Percentiles rank a stretch among this genome's conserved stretches.
phyloP scores from a whole-genome alignment of 345 rosid genomes.

The Brassica cretica region DNA sequence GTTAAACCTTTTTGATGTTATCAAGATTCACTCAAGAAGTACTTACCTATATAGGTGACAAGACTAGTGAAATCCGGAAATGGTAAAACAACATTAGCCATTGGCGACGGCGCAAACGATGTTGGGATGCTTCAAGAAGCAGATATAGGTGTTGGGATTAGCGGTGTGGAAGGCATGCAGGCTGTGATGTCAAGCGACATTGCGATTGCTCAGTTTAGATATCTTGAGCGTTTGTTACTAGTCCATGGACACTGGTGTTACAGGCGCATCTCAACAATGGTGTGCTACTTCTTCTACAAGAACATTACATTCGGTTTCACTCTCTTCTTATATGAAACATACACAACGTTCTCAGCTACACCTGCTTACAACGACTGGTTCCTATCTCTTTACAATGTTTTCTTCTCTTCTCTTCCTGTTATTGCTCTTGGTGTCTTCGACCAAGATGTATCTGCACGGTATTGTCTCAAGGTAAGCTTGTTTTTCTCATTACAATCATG shows the following conservation, averaged over 20 bases:
- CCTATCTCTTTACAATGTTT: slow-evolving; percentile 68
- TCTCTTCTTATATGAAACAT: slow-evolving; percentile 67
- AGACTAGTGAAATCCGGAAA: slow-evolving; percentile 83
- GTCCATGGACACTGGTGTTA: slow-evolving; percentile 99
- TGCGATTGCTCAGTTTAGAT: slow-evolving; percentile 89
- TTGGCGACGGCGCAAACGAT: slow-evolving; percentile 98
- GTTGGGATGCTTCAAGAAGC: slow-evolving; percentile 99
- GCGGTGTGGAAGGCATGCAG: slow-evolving; percentile 99
- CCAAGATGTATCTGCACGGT: slow-evolving; percentile 82
- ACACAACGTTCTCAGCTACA: slow-evolving; percentile 77
- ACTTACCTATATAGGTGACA: slow-evolving; percentile 65
- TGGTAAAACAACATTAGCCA: slow-evolving; percentile 77
- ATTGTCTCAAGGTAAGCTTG: slow-evolving; percentile 61
- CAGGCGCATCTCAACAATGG: slow-evolving; percentile 85
- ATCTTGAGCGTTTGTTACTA: slow-evolving; percentile 83
- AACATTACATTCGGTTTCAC: slow-evolving; percentile 76
- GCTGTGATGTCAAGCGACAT: slow-evolving; percentile 97
- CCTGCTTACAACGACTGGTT: slow-evolving; percentile 85
- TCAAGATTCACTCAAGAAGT: slow-evolving; percentile 14
- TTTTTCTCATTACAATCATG: slow-evolving; percentile 27
- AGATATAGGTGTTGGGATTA: slow-evolving; percentile 90
- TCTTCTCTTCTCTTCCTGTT: slow-evolving; percentile 82
- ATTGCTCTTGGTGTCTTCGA: slow-evolving; percentile 84
- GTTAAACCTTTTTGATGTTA: not conserved
- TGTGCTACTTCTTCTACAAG: slow-evolving; percentile 97